Percentiles rank a stretch among this genome's conserved stretches.
phyloP scores from a whole-genome alignment of 345 rosid species.

The Combretum micranthum region DNA sequence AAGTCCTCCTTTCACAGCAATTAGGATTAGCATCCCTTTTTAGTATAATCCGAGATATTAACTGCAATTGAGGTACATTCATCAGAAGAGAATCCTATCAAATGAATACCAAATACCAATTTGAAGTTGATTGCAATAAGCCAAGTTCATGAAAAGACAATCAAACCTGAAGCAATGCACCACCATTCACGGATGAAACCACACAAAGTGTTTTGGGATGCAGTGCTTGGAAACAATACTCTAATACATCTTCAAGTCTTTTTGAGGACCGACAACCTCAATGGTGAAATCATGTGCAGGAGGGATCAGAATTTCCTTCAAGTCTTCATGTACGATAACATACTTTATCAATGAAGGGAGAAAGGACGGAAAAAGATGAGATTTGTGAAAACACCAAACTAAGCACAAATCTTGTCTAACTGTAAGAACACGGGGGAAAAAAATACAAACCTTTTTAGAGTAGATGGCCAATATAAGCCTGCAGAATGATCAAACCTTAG shows the following conservation, averaged over 20 bases:
- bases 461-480: slow-evolving; percentile 21
- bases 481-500: slow-evolving; percentile 15
- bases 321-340: slow-evolving; percentile 27
- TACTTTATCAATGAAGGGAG: slow-evolving; percentile 9
- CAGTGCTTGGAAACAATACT: slow-evolving; percentile 17
- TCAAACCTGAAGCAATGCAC: slow-evolving; percentile 24
- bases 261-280: slow-evolving; percentile 19
- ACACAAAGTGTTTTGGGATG: slow-evolving; percentile 16
- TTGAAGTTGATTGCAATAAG: no score
- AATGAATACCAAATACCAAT: neutral
- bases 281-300: slow-evolving; percentile 13
- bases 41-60: slow-evolving; percentile 9
- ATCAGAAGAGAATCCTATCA: neutral
- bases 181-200: slow-evolving; percentile 19
- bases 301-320: slow-evolving; percentile 13
- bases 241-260: slow-evolving; percentile 16
- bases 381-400: neutral
- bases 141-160: neutral
- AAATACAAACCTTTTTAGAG: slow-evolving; percentile 16
- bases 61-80: slow-evolving; percentile 7
- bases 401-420: neutral
- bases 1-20: slow-evolving; percentile 22
- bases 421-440: neutral
- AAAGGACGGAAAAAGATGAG: neutral
- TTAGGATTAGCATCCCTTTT: slow-evolving; percentile 8